Evolutionary conservation across 2,329 filamentous ascomycete genomes (phyloP).

Genomic region (Sarocladiaceae sp.): DNA sequence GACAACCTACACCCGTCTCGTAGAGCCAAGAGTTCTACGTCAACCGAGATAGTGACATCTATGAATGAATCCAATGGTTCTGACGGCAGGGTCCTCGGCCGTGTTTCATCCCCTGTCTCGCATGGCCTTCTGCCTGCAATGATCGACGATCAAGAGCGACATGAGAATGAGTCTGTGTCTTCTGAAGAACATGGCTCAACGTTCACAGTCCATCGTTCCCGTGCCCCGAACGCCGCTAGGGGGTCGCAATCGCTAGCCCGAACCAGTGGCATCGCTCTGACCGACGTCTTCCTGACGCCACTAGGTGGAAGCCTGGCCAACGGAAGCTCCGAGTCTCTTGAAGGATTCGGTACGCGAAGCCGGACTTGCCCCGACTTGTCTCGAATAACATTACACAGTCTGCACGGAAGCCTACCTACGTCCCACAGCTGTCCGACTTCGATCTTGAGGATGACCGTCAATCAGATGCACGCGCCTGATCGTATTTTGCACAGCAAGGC

Average conservation of each 20-base stretch:
- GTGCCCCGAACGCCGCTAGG: not conserved
- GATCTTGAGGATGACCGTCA: no score
- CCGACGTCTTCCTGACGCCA: slow-evolving; percentile 18
- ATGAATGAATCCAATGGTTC: no score
- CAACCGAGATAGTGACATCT: no score
- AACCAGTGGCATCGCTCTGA: slow-evolving; percentile 13
- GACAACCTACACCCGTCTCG: not conserved
- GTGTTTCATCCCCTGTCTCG: no score
- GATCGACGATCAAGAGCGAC: no score
- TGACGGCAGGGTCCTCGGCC: no score
- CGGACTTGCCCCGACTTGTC: not conserved
- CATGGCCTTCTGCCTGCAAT: no score
- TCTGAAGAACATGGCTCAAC: no score
- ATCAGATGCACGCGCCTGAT: no score
- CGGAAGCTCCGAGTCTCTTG: not conserved
- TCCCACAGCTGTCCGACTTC: not conserved
- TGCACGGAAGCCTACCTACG: not conserved
- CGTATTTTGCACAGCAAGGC: no score
- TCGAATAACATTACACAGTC: not conserved
- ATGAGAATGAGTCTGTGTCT: no score
- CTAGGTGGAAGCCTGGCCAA: slow-evolving; percentile 11
- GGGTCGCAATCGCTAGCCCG: not conserved
- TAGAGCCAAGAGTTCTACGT: not conserved
- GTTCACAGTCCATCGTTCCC: not conserved
- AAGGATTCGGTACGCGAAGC: not conserved